phyloP scores from a whole-genome alignment of 768 basidiomycete species.

The Tulasnella sp. region DNA sequence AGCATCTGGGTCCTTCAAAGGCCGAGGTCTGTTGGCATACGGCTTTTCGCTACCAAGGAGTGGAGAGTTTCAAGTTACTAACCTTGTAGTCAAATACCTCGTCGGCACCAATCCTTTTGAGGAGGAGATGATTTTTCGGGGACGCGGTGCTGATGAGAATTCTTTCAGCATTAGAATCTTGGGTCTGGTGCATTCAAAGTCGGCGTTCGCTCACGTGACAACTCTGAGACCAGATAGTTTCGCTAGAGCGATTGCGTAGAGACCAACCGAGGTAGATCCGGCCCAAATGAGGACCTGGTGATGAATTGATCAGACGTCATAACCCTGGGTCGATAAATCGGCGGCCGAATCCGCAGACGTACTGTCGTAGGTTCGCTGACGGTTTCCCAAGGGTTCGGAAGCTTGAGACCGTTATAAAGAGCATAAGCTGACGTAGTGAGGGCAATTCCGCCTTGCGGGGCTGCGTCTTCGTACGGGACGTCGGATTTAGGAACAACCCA shows the following conservation, averaged over 20 bases:
- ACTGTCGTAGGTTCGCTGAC: not conserved
- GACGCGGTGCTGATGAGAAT: slow-evolving; percentile 32
- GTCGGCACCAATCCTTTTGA: slow-evolving; percentile 39
- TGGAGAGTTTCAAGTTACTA: not conserved
- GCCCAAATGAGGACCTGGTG: slow-evolving; percentile 23
- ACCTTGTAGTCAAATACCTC: slow-evolving; percentile 36
- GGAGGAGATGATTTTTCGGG: slow-evolving; percentile 32
- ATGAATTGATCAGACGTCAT: slow-evolving; percentile 27
- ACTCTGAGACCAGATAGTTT: slow-evolving; percentile 39
- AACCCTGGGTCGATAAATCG: slow-evolving; percentile 17
- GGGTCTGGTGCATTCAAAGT: slow-evolving; percentile 39
- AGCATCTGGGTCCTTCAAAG: slow-evolving; percentile 12
- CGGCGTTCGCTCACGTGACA: slow-evolving; percentile 32
- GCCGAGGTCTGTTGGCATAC: not conserved
- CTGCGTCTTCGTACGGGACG: slow-evolving; percentile 25
- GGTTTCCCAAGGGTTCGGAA: slow-evolving; percentile 20
- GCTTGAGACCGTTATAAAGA: slow-evolving; percentile 18
- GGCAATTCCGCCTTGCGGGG: slow-evolving; percentile 22
- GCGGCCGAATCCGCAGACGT: not conserved
- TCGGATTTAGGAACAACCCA: slow-evolving; percentile 21
- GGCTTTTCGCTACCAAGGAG: not conserved
- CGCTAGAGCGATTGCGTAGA: slow-evolving; percentile 38
- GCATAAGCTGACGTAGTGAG: slow-evolving; percentile 24
- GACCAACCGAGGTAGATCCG: slow-evolving; percentile 29
- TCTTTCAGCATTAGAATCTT: slow-evolving; percentile 30